These are phyloP conservation scores for Cicer pinnatifidum DNA, from an alignment of 306 rosid genomes.

Conservation along the genomic window DNA sequence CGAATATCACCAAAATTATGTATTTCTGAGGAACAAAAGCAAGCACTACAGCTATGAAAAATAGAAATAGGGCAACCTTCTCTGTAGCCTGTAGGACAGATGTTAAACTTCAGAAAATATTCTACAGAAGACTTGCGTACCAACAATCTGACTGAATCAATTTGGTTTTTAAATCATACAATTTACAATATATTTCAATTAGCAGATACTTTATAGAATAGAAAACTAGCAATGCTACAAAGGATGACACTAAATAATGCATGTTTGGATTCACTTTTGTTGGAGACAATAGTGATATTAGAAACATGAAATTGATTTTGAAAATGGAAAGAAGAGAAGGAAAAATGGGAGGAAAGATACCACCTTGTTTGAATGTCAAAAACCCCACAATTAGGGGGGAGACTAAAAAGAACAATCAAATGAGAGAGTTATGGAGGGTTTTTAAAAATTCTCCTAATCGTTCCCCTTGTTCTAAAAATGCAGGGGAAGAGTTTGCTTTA, in stretches of 20 bases:
- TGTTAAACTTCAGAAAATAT: constrained; percentile 3
- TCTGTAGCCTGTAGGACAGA: constrained; percentile 74
- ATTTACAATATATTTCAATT: constrained; percentile 8
- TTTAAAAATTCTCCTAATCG: too few relatives aligned
- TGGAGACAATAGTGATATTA: not conserved
- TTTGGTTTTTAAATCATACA: constrained; percentile 17
- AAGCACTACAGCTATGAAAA: constrained; percentile 62
- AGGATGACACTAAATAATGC: not conserved
- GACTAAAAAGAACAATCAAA: too few relatives aligned
- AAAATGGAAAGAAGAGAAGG: too few relatives aligned
- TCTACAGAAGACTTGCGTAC: constrained; percentile 7
- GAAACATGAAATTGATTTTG: not conserved
- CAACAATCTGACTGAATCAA: constrained; percentile 16
- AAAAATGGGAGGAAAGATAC: too few relatives aligned
- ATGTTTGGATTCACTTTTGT: not conserved
- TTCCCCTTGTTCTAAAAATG: too few relatives aligned
- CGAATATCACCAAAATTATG: constrained; percentile 56
- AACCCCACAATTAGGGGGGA: too few relatives aligned
- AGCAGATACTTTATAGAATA: not conserved
- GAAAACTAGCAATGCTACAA: not conserved
- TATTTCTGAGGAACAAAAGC: constrained; percentile 70
- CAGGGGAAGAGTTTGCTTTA: too few relatives aligned
- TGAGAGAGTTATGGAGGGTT: too few relatives aligned
- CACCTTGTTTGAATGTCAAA: too few relatives aligned
- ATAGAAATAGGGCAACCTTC: constrained; percentile 63